These are phyloP conservation scores for Naganishia randhawae DNA, from an alignment of 768 basidiomycete species.

Conservation along the genomic window DNA sequence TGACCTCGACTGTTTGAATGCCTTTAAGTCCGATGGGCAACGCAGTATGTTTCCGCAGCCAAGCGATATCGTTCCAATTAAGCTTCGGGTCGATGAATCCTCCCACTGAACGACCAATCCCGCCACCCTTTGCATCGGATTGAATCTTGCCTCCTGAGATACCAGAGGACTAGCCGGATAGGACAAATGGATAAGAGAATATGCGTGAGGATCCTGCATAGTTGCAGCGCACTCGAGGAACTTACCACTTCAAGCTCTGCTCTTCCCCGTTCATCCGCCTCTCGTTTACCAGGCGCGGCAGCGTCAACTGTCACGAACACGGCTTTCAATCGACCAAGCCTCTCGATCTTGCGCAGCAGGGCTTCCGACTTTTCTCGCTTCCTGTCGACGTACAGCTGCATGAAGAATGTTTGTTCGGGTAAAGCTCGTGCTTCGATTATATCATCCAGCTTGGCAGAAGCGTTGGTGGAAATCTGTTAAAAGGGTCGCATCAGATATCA, in stretches of 20 bases:
- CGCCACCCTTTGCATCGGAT: conserved; percentile 47
- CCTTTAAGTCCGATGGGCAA: conserved; percentile 56
- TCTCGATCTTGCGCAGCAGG: conserved; percentile 43
- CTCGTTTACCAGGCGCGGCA: conserved; percentile 48
- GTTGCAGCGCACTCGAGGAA: too few relatives aligned
- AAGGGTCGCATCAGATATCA: too few relatives aligned
- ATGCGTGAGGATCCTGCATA: too few relatives aligned
- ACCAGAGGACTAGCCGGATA: conserved; percentile 39
- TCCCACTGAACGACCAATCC: conserved; percentile 48
- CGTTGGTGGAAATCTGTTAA: conserved; percentile 50
- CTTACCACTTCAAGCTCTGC: conserved; percentile 48
- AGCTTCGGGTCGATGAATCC: conserved; percentile 50
- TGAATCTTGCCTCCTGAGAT: conserved; percentile 49
- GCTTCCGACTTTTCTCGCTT: conserved; percentile 48
- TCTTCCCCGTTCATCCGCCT: conserved; percentile 48
- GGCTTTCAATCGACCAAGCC: conserved; percentile 45
- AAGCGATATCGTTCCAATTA: conserved; percentile 57
- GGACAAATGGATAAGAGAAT: neutral
- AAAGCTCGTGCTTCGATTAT: conserved; percentile 34
- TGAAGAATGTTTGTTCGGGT: conserved; percentile 48
- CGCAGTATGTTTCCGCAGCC: conserved; percentile 51
- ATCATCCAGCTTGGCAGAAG: conserved; percentile 48
- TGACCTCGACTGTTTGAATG: conserved; percentile 54
- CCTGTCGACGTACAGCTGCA: conserved; percentile 50
- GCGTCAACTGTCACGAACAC: conserved; percentile 51